These are phyloP conservation scores for Dioscorea dumetorum DNA, from an alignment of 106 monocot genomes.

Conservation along the genomic window DNA sequence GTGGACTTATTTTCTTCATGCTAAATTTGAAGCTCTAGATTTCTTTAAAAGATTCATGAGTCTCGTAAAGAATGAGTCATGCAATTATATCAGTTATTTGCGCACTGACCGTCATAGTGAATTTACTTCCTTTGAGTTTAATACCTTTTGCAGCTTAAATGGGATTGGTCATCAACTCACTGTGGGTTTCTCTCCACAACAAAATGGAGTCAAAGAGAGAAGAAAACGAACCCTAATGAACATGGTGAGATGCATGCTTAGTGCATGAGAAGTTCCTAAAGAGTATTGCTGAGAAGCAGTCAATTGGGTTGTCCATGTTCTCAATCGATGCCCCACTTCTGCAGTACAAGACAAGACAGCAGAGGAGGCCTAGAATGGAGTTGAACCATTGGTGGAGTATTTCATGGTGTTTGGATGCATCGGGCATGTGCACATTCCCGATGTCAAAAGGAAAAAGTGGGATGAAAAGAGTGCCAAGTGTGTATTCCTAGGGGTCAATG, in stretches of 20 bases:
- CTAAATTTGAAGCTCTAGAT: no score
- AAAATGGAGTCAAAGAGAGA: background rate
- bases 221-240: background rate
- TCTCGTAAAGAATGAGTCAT: no score
- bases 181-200: background rate
- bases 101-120: background rate
- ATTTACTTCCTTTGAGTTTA: no score
- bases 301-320: background rate
- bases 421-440: background rate
- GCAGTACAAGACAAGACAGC: background rate
- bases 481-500: background rate
- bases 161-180: background rate
- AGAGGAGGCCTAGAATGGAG: background rate
- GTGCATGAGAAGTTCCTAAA: background rate
- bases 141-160: background rate
- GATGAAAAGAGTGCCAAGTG: background rate
- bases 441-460: background rate
- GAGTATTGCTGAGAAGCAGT: background rate
- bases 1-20: no score
- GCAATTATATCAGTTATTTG: background rate
- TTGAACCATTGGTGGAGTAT: background rate
- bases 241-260: background rate
- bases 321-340: slow-evolving; percentile 1
- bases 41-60: no score
- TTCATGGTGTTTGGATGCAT: slow-evolving; percentile 1